Evolutionary conservation across 805 yeast genomes (phyloP).

Genomic region (Cyberlindnera xishuangbannaensis): DNA sequence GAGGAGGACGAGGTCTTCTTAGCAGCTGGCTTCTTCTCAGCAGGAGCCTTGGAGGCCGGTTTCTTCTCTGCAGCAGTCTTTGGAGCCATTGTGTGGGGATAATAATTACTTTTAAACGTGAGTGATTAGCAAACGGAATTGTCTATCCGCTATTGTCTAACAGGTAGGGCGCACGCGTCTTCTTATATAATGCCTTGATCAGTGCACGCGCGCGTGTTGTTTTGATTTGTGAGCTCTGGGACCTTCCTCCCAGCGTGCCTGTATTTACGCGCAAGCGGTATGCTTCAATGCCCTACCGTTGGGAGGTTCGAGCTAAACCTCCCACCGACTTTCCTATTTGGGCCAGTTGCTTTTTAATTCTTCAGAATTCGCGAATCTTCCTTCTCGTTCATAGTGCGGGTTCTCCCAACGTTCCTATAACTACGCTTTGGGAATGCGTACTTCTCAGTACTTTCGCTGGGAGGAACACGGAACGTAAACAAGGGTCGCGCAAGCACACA

Average conservation of each 20-base stretch:
- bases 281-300: too few relatives aligned
- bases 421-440: constrained; percentile 7
- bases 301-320: too few relatives aligned
- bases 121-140: too few relatives aligned
- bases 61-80: constrained; percentile 43
- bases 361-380: too few relatives aligned
- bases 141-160: background rate
- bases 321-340: too few relatives aligned
- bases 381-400: too few relatives aligned
- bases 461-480: constrained; percentile 33
- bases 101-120: background rate
- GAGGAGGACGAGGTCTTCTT: constrained; percentile 82
- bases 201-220: constrained; percentile 2
- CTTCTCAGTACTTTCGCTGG: constrained; percentile 55
- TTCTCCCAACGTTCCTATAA: constrained; percentile 6
- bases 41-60: constrained; percentile 94
- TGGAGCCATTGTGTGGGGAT: constrained; percentile 44
- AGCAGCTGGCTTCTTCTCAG: constrained; percentile 89
- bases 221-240: too few relatives aligned
- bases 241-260: constrained; percentile 9
- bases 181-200: too few relatives aligned
- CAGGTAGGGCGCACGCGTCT: constrained; percentile 6
- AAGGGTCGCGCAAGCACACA: too few relatives aligned
- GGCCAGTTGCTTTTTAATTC: too few relatives aligned
- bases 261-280: constrained; percentile 9